A percentile compares a stretch with the other conserved stretches of the same genome.
Conservation (phyloP, 2,329 filamentous ascomycete species). For the Fusarium denticulatum region DNA sequence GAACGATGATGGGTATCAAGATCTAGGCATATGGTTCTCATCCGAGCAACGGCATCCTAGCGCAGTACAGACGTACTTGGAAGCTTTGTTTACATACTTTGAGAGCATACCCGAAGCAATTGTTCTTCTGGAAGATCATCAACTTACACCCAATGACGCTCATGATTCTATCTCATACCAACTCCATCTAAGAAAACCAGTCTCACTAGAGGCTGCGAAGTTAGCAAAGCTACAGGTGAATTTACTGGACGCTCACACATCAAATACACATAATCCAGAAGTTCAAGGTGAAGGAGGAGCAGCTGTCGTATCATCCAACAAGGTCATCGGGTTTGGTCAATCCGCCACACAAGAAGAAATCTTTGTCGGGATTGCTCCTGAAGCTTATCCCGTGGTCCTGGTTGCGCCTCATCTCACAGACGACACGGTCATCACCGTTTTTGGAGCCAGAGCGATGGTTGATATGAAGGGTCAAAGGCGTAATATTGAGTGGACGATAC, state of each 20-base stretch:
- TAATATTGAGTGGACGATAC: constrained; percentile 39
- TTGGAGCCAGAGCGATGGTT: constrained; percentile 45
- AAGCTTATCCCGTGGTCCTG: constrained; percentile 49
- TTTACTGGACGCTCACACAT: constrained; percentile 40
- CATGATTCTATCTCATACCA: constrained; percentile 30
- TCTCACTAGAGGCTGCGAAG: neutral
- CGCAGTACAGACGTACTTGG: constrained; percentile 46
- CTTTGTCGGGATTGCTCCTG: constrained; percentile 48
- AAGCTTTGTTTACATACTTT: constrained; percentile 46
- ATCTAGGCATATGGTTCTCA: constrained; percentile 49
- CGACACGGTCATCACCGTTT: constrained; percentile 42
- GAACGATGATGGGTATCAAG: constrained; percentile 42
- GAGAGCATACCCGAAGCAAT: constrained; percentile 12
- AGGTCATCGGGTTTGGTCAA: constrained; percentile 48
- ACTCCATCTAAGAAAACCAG: constrained; percentile 17
- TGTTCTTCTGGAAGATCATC: neutral
- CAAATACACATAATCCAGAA: constrained; percentile 33
- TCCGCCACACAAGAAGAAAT: constrained; percentile 51
- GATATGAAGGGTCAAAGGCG: constrained; percentile 45
- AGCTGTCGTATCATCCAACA: constrained; percentile 49
- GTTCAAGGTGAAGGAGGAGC: constrained; percentile 41
- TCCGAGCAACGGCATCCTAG: constrained; percentile 45
- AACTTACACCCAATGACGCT: rapidly evolving
- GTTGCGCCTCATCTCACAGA: constrained; percentile 45
- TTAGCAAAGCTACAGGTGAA: constrained; percentile 24